Evolutionary conservation across 352 stramenopile species (phyloP).

Genomic region (Thraustochytrium sp.): DNA sequence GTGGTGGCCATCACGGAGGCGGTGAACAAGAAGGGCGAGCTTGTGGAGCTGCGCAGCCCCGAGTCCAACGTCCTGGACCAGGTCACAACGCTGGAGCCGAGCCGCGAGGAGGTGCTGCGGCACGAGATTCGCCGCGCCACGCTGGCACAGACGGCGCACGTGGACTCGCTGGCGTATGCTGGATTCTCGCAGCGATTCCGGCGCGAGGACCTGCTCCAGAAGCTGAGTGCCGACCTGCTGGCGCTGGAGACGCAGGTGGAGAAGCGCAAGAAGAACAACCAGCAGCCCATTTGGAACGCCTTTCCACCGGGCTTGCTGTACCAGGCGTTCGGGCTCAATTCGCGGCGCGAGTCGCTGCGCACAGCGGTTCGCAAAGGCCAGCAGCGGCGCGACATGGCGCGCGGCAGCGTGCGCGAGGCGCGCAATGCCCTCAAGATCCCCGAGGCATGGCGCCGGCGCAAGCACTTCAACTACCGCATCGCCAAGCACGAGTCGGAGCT

Average conservation of each 20-base stretch:
- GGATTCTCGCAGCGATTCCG: constrained; percentile 1
- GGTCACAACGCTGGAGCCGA: background rate
- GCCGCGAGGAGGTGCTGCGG: background rate
- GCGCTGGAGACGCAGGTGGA: background rate
- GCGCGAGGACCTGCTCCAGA: background rate
- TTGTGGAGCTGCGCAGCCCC: constrained; percentile 2
- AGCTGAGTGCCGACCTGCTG: background rate
- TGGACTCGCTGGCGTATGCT: background rate
- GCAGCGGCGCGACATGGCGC: background rate
- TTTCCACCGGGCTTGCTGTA: background rate
- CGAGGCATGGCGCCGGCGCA: background rate
- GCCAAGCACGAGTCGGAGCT: background rate
- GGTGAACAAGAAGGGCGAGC: background rate
- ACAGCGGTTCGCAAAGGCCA: background rate
- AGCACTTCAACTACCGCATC: constrained; percentile 9
- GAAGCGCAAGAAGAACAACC: background rate
- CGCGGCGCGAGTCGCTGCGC: background rate
- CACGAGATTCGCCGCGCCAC: background rate
- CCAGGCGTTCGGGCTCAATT: background rate
- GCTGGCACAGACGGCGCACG: background rate
- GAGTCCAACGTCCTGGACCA: background rate
- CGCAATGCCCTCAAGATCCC: background rate
- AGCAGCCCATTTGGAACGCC: background rate
- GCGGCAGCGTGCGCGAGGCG: background rate
- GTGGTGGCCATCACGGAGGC: background rate